A percentile compares a stretch with the other conserved stretches of the same genome.
phyloP scores from a whole-genome alignment of 306 rosid genomes.

The Rosa rugosa region DNA sequence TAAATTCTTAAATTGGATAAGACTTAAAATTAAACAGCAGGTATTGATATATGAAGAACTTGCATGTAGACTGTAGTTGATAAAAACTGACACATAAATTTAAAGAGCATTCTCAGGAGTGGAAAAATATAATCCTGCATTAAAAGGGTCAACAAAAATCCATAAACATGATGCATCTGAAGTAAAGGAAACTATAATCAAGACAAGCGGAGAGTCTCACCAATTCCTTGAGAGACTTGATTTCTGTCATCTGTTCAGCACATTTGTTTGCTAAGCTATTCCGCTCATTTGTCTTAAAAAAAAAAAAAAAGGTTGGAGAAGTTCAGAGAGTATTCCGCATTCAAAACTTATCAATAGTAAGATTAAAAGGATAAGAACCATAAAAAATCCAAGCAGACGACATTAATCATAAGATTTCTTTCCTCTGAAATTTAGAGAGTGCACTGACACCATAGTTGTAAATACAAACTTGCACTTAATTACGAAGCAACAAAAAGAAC shows the following conservation, averaged over 20 bases:
- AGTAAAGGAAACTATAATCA: constrained; percentile 16
- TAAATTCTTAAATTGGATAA: background rate
- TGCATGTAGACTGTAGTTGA: constrained; percentile 3
- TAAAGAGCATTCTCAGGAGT: background rate
- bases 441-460: background rate
- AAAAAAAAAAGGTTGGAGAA: constrained; percentile 18
- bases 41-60: background rate
- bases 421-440: background rate
- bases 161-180: background rate
- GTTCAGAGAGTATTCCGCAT: background rate
- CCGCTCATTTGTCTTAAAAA: constrained; percentile 54
- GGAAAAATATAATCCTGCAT: background rate
- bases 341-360: background rate
- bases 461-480: background rate
- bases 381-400: background rate
- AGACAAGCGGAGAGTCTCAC: constrained; percentile 42
- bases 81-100: background rate
- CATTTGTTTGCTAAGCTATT: constrained; percentile 57
- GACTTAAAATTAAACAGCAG: background rate
- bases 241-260: constrained; percentile 62
- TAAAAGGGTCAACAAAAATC: background rate
- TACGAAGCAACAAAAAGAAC: background rate
- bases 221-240: constrained; percentile 67
- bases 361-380: constrained; percentile 2
- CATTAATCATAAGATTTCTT: background rate